A percentile compares a stretch with the other conserved stretches of the same genome.
These are phyloP conservation scores for Fusarium concolor DNA, from an alignment of 2,329 filamentous ascomycete genomes.

Conservation along the genomic window DNA sequence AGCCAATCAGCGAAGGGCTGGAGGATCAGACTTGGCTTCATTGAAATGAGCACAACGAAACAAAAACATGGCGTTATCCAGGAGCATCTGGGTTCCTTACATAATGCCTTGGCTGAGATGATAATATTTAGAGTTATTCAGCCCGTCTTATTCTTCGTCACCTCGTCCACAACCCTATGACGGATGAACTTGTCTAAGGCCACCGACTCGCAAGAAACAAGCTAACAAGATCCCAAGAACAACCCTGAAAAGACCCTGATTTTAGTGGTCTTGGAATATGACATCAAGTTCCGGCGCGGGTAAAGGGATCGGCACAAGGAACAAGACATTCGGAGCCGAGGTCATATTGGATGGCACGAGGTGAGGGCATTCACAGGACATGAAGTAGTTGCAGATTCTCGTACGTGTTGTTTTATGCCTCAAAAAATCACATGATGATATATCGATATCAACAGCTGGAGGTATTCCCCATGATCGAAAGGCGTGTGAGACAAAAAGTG, in stretches of 20 bases:
- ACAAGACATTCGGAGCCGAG: conserved; percentile 22
- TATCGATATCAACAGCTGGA: conserved; percentile 12
- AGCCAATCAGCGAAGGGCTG: conserved; percentile 22
- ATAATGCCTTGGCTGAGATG: not conserved
- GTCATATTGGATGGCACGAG: conserved; percentile 26
- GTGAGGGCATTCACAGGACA: conserved; percentile 43
- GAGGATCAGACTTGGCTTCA: not conserved
- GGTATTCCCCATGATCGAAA: conserved; percentile 21
- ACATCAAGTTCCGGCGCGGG: not conserved
- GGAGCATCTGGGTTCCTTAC: not conserved
- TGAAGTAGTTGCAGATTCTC: not conserved
- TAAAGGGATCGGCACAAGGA: conserved; percentile 16
- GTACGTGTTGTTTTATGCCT: conserved; percentile 16
- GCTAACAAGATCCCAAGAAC: conserved; percentile 1
- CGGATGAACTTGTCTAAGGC: not conserved
- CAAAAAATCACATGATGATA: conserved; percentile 25
- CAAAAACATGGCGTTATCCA: not conserved
- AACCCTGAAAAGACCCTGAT: not conserved
- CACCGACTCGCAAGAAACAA: not conserved
- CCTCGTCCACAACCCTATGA: not conserved
- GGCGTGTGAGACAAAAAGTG: conserved; percentile 31
- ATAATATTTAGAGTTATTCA: not conserved
- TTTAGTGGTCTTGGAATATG: conserved; percentile 9
- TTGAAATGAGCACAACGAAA: not conserved
- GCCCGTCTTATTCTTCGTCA: not conserved